Evolutionary conservation across 148 eudicot species (phyloP), one percentile per base, ranked within the genome.

Genomic region (Rheum nobile): DNA sequence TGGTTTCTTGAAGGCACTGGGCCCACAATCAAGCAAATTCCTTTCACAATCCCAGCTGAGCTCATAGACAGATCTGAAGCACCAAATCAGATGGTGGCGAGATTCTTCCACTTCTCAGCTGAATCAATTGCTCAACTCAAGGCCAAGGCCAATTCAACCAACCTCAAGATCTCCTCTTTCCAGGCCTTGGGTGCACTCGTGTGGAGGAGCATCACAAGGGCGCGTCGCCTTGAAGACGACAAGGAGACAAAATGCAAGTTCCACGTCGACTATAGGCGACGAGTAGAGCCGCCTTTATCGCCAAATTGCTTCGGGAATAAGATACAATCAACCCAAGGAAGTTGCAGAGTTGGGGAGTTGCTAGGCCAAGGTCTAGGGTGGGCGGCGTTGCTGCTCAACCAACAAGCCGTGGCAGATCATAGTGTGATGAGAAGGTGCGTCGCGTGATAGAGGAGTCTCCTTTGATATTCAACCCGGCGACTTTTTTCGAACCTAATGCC

Each of bases 71-170:
- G 63, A 9, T 38, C 28, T 1, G 26, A 67, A 2, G 47, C 37
- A 44, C 57, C 55, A 7, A 50, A n/a, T n/a, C n/a, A n/a, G 12
- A 46, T 79, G 16, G 73, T n/a, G n/a, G 71, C 69, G 22, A 61
- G 80, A 42, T 57, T 77, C 35, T 83, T 83, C 41, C 79, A 72
- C 65, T 80, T 83, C 28, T 38, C 69, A 1, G 31, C 55, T 0
- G 81, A 72, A 6, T 57, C 79, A 2, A 43, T 83, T 0, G 44
- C 79, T 2, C 72, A 50, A 35, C 71, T 83, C 11, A 80, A 80
- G 41, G 68, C 63, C 1, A 78, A 72, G 72, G 86, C 77, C 31
- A 80, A 79, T 46, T 12, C 8, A 0, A 72, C 47, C 7, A 47
- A 39, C 47, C 6, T 12, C 31, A 74, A 55, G 9, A 57, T 57